Base-by-base conservation (phyloP, 1,284 basidiomycete species). In the Sphagnurus paluster region DNA sequence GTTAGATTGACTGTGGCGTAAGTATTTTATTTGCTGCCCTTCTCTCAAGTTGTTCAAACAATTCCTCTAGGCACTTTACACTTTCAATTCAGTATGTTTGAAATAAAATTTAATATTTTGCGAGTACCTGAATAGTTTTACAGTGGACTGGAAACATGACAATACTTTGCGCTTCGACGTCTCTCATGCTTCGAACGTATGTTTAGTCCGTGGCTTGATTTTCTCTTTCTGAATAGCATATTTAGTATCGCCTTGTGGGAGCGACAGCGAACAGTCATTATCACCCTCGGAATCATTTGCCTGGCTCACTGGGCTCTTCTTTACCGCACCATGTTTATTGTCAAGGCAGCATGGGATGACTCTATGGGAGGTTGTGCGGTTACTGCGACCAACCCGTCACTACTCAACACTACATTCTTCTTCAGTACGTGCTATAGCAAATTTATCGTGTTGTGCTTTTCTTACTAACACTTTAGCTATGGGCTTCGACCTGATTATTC, bases 181-280 rank as follows among this genome's bases (percentile, higher is more conserved):
- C 79, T 14, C 69, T 87, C 29, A 84, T 86, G 81, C 72, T 87
- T 40, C 71, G 84, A 61, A 84, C 83, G 82, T 83, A 59, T 53
- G 74, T 62, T 16, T 23, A 19, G 16, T n/a, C n/a, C n/a, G n/a
- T n/a, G 13, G 25, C 16, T 5, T 36, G 28, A 5, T 32, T n/a
- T 17, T 14, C 8, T 17, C 25, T 10, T 48, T 41, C 23, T 35
- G 32, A 30, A 33, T 9, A 33, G 50, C 14, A 52, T 28, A 24
- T 42, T 44, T 49, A 88, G 84, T 2, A 73, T 86, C 17, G 84
- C 84, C 7, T 69, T 90, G 16, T 86, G 84, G 85, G 77, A 86
- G 49, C 77, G 82, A 39, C 71, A 76, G 46, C 62, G 62, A 34
- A 64, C 63, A 13, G 65, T 87, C 26, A 64, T 79, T 5, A 59